Evolutionary conservation across 257 asterid species (phyloP).

Genomic region (Solanum chilense): DNA sequence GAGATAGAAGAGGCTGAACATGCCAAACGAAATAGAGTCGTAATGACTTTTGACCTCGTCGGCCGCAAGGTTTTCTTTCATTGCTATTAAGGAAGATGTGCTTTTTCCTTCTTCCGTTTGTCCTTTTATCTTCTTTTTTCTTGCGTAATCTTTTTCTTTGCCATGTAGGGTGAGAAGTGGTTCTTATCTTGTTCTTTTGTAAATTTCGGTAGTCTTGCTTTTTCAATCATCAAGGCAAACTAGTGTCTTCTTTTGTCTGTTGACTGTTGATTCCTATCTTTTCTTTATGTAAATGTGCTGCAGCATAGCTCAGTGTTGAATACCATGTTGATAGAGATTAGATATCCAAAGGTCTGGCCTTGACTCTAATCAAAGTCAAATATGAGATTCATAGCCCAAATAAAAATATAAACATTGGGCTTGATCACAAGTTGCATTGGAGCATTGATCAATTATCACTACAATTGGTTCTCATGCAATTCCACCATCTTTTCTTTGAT

Average conservation of each 20-base stretch:
- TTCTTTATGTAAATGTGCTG: not conserved
- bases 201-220: not conserved
- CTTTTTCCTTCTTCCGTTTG: not conserved
- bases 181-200: not conserved
- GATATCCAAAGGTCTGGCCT: not conserved
- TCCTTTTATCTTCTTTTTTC: not conserved
- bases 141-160: not conserved
- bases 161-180: not conserved
- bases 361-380: not conserved
- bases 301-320: not conserved
- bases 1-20: conserved; percentile 84
- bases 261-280: not conserved
- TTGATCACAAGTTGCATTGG: not conserved
- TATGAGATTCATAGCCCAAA: not conserved
- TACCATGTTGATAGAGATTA: not conserved
- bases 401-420: not conserved
- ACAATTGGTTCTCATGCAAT: not conserved
- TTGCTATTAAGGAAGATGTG: not conserved
- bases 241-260: not conserved
- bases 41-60: conserved; percentile 78
- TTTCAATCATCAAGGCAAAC: not conserved
- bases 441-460: not conserved
- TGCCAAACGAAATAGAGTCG: conserved; percentile 57
- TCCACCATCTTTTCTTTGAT: not conserved
- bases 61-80: conserved; percentile 74